These are phyloP conservation scores for Pichia sp. DNA, from an alignment of 1,139 yeast species.

Conservation along the genomic window DNA sequence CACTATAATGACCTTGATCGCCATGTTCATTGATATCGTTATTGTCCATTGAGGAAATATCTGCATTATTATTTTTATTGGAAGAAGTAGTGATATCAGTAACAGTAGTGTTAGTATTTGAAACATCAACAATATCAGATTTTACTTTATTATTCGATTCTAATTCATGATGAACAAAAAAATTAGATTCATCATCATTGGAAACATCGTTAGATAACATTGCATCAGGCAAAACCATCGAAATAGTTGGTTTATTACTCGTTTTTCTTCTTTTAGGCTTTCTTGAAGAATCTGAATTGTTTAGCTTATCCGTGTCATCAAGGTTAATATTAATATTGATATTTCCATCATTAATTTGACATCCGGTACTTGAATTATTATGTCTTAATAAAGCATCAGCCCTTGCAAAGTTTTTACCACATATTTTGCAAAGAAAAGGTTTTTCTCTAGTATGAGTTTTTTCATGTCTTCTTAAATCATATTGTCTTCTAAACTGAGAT, in stretches of 20 bases:
- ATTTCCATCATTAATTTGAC: constrained; percentile 14
- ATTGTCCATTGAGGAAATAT: no score
- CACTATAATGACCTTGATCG: no score
- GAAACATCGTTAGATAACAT: neutral
- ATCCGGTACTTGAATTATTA: constrained; percentile 37
- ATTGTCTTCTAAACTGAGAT: constrained; percentile 61
- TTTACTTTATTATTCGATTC: neutral
- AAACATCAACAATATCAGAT: neutral
- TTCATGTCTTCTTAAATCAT: constrained; percentile 71
- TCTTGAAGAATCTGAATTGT: neutral
- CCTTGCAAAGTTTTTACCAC: constrained; percentile 66
- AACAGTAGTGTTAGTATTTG: neutral
- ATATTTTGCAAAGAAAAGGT: constrained; percentile 56
- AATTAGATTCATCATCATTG: constrained; percentile 6
- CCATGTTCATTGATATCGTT: no score
- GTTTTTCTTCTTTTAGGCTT: neutral
- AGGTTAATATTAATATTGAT: neutral
- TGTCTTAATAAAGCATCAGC: constrained; percentile 67
- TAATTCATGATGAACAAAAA: constrained; percentile 8
- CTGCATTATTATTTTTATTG: no score
- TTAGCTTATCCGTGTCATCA: neutral
- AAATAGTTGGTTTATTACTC: no score
- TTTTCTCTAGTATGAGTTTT: constrained; percentile 73
- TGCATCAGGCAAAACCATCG: no score
- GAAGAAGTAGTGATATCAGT: neutral